These are phyloP conservation scores for Calophaca sinica DNA, from an alignment of 306 rosid species.

Conservation along the genomic window DNA sequence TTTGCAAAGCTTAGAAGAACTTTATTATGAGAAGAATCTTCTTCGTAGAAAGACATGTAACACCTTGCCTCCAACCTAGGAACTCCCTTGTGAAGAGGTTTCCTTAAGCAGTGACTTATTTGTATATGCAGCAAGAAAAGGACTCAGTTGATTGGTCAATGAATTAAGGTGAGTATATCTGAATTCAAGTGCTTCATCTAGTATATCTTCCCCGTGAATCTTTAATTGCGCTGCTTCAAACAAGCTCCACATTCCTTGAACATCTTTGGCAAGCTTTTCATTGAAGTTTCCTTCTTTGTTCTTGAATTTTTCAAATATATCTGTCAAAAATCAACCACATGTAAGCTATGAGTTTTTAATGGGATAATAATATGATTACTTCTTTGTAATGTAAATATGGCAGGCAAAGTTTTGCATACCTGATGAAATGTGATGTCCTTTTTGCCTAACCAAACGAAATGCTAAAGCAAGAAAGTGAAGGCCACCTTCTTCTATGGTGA, in stretches of 20 bases:
- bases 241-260: conserved; percentile 52
- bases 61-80: conserved; percentile 48
- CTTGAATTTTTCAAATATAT: conserved; percentile 50
- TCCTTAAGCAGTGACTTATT: conserved; percentile 17
- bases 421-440: too few species aligned
- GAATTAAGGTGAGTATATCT: conserved; percentile 18
- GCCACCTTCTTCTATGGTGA: too few species aligned
- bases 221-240: conserved; percentile 60
- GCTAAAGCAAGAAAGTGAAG: too few species aligned
- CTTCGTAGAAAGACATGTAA: conserved; percentile 47
- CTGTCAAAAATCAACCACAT: conserved; percentile 30
- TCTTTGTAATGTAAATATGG: too few species aligned
- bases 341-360: background rate
- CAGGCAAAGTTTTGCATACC: too few species aligned
- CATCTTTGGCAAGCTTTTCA: conserved; percentile 32
- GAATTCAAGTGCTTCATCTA: conserved; percentile 55
- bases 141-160: conserved; percentile 4
- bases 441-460: too few species aligned
- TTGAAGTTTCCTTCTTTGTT: conserved; percentile 45
- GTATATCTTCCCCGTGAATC: conserved; percentile 48
- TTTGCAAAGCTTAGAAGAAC: conserved; percentile 52
- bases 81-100: conserved; percentile 49
- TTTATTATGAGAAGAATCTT: conserved; percentile 46
- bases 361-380: background rate
- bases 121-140: conserved; percentile 12